These are phyloP conservation scores for Prunus mume DNA, from an alignment of 306 rosid genomes.

Conservation along the genomic window DNA sequence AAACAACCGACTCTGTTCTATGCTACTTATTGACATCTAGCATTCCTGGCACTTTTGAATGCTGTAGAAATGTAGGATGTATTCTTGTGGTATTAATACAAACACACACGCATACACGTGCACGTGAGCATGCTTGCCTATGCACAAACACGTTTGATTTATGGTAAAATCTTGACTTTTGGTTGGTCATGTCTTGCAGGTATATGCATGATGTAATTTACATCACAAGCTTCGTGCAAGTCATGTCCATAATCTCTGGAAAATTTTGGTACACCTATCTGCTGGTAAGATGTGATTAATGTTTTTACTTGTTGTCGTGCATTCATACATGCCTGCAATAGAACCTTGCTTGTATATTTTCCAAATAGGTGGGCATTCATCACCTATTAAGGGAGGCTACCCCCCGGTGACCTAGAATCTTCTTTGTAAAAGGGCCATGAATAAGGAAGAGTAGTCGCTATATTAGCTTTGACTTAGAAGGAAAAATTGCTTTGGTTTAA, in stretches of 20 bases:
- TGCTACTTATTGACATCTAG: background rate
- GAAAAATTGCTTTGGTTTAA: background rate
- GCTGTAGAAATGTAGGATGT: background rate
- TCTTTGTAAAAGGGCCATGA: background rate
- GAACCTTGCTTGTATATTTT: background rate
- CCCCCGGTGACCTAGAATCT: background rate
- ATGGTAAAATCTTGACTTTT: slow-evolving; percentile 11
- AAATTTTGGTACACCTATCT: slow-evolving; percentile 85
- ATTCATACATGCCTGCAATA: background rate
- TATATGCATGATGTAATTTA: slow-evolving; percentile 86
- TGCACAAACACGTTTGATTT: background rate
- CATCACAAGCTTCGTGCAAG: slow-evolving; percentile 93
- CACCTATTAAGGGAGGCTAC: background rate
- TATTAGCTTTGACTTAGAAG: background rate
- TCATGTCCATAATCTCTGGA: slow-evolving; percentile 84
- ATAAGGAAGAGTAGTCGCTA: background rate
- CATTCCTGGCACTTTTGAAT: background rate
- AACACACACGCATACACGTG: no score
- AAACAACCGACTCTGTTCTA: background rate
- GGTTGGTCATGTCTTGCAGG: slow-evolving; percentile 41
- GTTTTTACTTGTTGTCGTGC: slow-evolving; percentile 11
- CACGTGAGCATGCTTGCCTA: background rate
- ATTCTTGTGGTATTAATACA: background rate
- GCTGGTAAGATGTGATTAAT: slow-evolving; percentile 53
- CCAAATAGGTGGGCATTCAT: slow-evolving; percentile 9